A percentile compares a stretch with the other conserved stretches of the same genome.
phyloP scores from a whole-genome alignment of 352 stramenopile genomes.

The Phytophthora tubulina region DNA sequence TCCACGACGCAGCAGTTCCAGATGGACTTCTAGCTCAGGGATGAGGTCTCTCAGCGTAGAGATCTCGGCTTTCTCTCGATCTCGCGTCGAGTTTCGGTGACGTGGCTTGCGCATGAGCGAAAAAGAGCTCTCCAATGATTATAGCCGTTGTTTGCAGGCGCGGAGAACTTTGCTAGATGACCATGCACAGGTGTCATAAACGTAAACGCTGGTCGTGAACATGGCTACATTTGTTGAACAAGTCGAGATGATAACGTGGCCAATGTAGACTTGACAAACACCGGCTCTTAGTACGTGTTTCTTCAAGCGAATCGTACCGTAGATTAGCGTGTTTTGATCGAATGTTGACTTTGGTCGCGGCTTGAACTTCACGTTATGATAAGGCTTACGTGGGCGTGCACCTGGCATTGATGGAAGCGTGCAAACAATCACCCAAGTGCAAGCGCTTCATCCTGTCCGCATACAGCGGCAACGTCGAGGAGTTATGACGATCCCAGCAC shows the following conservation, averaged over 20 bases:
- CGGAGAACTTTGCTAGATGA: neutral
- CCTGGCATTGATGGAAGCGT: neutral
- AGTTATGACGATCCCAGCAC: no score
- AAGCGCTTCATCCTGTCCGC: neutral
- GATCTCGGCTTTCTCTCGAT: conserved; percentile 36
- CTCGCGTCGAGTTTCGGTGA: conserved; percentile 42
- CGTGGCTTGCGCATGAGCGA: conserved; percentile 19
- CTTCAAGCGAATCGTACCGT: no score
- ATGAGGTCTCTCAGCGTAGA: conserved; percentile 25
- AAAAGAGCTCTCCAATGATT: neutral
- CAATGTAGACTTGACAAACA: no score
- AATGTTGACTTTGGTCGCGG: no score
- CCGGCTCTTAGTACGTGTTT: no score
- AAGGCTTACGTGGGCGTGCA: neutral
- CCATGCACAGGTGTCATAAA: no score
- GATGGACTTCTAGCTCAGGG: conserved; percentile 27
- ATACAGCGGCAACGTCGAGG: neutral
- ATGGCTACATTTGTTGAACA: neutral
- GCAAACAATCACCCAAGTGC: neutral
- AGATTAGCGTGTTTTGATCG: no score
- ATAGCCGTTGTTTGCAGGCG: neutral
- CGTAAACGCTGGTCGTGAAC: neutral
- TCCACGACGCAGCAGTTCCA: neutral
- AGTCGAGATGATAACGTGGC: neutral
- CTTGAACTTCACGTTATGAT: no score